These are phyloP conservation scores for Aspergillus neotritici DNA, from an alignment of 2,329 filamentous ascomycete species.

Conservation along the genomic window DNA sequence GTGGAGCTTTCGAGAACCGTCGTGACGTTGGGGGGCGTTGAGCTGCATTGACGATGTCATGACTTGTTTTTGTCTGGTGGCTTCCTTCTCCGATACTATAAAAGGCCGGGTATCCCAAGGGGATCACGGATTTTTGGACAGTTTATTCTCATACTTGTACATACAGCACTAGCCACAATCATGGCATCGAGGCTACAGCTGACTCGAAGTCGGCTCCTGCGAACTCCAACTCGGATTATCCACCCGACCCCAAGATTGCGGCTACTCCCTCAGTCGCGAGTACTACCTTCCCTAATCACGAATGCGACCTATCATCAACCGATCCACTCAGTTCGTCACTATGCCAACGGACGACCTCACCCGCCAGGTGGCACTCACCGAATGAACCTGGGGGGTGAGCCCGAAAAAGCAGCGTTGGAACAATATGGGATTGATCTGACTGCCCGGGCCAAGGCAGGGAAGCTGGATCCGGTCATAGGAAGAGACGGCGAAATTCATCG, in stretches of 20 bases:
- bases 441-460: conserved; percentile 74
- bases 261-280: conserved; percentile 14
- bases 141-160: background rate
- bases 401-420: conserved; percentile 80
- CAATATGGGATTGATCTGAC: conserved; percentile 90
- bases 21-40: conserved; percentile 10
- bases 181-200: conserved; percentile 33
- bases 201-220: conserved; percentile 26
- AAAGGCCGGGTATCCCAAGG: conserved; percentile 8
- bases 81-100: background rate
- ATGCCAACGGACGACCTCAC: conserved; percentile 64
- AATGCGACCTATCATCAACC: conserved; percentile 9
- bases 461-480: conserved; percentile 93
- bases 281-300: conserved; percentile 10
- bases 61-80: background rate
- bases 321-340: conserved; percentile 26
- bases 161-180: conserved; percentile 7
- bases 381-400: conserved; percentile 76
- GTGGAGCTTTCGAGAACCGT: conserved; percentile 38
- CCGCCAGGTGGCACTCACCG: conserved; percentile 88
- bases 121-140: too few species aligned
- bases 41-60: background rate
- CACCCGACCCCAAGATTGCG: conserved; percentile 17
- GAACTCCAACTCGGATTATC: conserved; percentile 19
- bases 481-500: conserved; percentile 86